A percentile compares a stretch with the other conserved stretches of the same genome.
Conservation (phyloP, 228 moss, liverwort and hornwort species). For the Sphagnum fallax region DNA sequence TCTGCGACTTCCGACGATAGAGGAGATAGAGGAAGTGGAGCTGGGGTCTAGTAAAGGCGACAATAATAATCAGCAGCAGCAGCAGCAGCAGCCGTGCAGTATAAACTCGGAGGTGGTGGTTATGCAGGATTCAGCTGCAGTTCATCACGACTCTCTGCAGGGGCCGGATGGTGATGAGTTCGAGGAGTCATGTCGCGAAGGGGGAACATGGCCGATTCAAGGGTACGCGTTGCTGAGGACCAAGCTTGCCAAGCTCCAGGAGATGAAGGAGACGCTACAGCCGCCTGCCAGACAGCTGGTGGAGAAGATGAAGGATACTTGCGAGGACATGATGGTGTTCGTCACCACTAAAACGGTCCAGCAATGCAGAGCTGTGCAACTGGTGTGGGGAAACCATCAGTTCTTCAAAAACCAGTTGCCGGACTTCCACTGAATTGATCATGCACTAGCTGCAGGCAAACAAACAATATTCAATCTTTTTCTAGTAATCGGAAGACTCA, state of each 20-base stretch:
- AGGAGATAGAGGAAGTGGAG: constrained; percentile 20
- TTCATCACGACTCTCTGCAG: neutral
- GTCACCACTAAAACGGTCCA: constrained; percentile 16
- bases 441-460: too few species aligned
- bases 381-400: constrained; percentile 1
- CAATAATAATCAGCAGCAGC: too few species aligned
- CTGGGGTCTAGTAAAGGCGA: too few species aligned
- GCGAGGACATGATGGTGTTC: constrained; percentile 16
- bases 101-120: neutral
- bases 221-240: constrained; percentile 14
- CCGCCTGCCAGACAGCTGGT: constrained; percentile 21
- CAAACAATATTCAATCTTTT: too few species aligned
- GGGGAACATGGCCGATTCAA: constrained; percentile 7
- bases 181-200: constrained; percentile 3
- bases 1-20: constrained; percentile 23
- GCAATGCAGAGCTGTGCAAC: constrained; percentile 17
- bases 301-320: constrained; percentile 27
- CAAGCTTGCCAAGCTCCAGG: constrained; percentile 17
- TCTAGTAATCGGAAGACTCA: too few species aligned
- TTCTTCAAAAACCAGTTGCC: too few species aligned
- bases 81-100: too few species aligned
- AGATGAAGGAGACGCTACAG: constrained; percentile 15
- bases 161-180: constrained; percentile 15
- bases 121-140: neutral
- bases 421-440: too few species aligned